Evolutionary conservation across 306 rosid species (phyloP).

Genomic region (Cyclanthera cordifolia): DNA sequence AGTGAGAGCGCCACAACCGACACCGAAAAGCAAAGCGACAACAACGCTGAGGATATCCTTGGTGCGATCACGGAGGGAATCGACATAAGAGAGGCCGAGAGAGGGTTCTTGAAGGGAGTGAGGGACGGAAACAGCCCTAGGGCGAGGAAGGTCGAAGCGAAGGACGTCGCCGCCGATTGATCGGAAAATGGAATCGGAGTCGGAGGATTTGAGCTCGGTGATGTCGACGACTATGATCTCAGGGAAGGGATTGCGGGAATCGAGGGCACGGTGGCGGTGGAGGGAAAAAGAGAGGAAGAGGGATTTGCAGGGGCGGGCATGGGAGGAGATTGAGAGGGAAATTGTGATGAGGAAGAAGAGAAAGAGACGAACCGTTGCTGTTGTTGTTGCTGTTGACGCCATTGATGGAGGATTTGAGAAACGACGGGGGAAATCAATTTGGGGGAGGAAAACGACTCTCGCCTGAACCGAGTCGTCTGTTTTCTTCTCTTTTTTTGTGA

Average conservation of each 20-base stretch:
- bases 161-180: no score
- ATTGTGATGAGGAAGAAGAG: slow-evolving; percentile 17
- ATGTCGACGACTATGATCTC: slow-evolving; percentile 37
- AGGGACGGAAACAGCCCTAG: no score
- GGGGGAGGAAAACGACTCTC: no score
- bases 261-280: slow-evolving; percentile 27
- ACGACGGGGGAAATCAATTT: no score
- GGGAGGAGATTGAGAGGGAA: slow-evolving; percentile 19
- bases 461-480: no score
- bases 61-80: slow-evolving; percentile 83
- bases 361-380: background rate
- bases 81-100: slow-evolving; percentile 31
- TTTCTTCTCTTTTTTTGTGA: no score
- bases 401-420: slow-evolving; percentile 2
- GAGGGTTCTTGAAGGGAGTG: no score
- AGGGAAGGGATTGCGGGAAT: slow-evolving; percentile 22
- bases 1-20: slow-evolving; percentile 78
- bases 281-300: slow-evolving; percentile 50
- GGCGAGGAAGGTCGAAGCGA: slow-evolving; percentile 11
- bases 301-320: slow-evolving; percentile 71
- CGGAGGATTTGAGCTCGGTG: slow-evolving; percentile 12
- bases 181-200: no score
- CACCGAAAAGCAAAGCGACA: slow-evolving; percentile 74
- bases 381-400: slow-evolving; percentile 33
- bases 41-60: slow-evolving; percentile 86